A percentile compares a stretch with the other conserved stretches of the same genome.
Evolutionary conservation across 1,284 basidiomycete species (phyloP).

Genomic region (Fomitopsis betulina): DNA sequence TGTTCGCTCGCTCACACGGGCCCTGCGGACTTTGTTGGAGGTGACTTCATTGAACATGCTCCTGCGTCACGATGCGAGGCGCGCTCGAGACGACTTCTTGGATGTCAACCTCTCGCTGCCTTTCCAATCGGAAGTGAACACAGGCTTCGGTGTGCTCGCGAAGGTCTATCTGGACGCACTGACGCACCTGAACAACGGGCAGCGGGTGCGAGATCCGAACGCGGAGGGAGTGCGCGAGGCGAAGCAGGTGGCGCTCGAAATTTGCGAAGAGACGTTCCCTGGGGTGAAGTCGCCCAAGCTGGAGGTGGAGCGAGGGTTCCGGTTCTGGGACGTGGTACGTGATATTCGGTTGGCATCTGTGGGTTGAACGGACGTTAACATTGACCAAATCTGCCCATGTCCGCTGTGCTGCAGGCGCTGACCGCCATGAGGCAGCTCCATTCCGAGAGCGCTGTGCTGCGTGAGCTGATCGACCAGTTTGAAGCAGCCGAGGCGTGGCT

Average conservation of each 20-base stretch:
- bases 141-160: conserved; percentile 94
- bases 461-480: conserved; percentile 89
- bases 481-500: conserved; percentile 93
- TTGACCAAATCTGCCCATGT: conserved; percentile 11
- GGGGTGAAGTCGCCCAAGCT: conserved; percentile 83
- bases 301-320: conserved; percentile 93
- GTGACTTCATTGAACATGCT: conserved; percentile 91
- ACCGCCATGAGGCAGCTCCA: conserved; percentile 85
- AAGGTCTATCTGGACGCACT: conserved; percentile 95
- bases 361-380: conserved; percentile 7
- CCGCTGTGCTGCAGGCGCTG: conserved; percentile 57
- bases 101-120: conserved; percentile 90
- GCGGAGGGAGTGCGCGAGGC: conserved; percentile 78
- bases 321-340: conserved; percentile 97
- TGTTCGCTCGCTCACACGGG: conserved; percentile 84
- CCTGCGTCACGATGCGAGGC: conserved; percentile 81
- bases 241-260: conserved; percentile 84
- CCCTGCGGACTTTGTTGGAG: conserved; percentile 88
- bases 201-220: conserved; percentile 69
- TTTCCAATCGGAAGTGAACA: conserved; percentile 96
- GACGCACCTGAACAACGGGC: conserved; percentile 79
- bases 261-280: conserved; percentile 91
- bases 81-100: conserved; percentile 85
- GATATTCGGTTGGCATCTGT: conserved; percentile 2
- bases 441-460: conserved; percentile 74